Conservation (phyloP, 129 eudicot genomes). For the Artemisia annua region DNA sequence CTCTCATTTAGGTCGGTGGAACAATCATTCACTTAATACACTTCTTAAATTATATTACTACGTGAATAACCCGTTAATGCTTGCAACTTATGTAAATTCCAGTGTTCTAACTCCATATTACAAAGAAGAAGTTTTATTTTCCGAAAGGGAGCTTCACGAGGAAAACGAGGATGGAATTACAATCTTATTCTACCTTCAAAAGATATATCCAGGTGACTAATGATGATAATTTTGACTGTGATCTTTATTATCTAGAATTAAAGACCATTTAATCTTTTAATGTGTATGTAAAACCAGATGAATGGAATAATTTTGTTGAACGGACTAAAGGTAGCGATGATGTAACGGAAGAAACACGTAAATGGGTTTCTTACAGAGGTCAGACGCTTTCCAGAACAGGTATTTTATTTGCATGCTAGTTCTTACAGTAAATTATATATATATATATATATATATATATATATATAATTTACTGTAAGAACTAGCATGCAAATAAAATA, state of each 20-base stretch:
- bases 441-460: no score
- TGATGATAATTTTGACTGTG: constrained; percentile 7
- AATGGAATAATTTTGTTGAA: constrained; percentile 72
- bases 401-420: constrained; percentile 28
- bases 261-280: constrained; percentile 16
- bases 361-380: constrained; percentile 98
- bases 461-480: background rate
- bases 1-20: constrained; percentile 88
- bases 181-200: constrained; percentile 86
- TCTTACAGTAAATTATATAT: background rate
- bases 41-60: constrained; percentile 1
- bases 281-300: constrained; percentile 54
- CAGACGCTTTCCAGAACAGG: constrained; percentile 99
- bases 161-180: constrained; percentile 98
- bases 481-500: constrained; percentile 28
- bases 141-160: constrained; percentile 66
- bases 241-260: constrained; percentile 9
- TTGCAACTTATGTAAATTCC: constrained; percentile 21
- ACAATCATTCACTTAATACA: background rate
- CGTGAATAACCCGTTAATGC: constrained; percentile 10
- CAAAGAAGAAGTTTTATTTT: constrained; percentile 92
- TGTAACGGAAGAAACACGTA: constrained; percentile 55
- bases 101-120: constrained; percentile 98
- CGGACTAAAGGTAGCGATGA: constrained; percentile 51
- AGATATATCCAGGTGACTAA: constrained; percentile 88